These are phyloP conservation scores for Dysphania ambrosioides DNA, from an alignment of 148 eudicot species.

Conservation along the genomic window DNA sequence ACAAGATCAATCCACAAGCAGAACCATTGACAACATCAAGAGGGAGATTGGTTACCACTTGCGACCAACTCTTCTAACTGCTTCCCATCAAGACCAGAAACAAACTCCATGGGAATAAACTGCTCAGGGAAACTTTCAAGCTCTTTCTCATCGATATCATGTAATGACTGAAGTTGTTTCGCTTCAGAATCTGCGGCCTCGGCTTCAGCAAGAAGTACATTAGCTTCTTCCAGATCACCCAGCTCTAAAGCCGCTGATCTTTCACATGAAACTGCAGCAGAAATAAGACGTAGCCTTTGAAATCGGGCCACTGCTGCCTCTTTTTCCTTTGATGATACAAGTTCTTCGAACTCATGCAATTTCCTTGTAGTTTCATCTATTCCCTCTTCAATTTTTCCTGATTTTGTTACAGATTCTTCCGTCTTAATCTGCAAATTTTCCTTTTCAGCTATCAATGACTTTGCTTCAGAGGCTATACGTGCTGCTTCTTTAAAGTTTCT, in stretches of 20 bases:
- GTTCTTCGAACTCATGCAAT: conserved; percentile 49
- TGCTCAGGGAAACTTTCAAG: conserved; percentile 32
- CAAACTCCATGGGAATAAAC: conserved; percentile 45
- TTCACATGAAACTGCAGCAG: conserved; percentile 51
- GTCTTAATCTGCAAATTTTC: conserved; percentile 42
- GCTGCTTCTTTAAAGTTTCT: conserved; percentile 86
- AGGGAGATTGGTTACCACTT: conserved; percentile 6
- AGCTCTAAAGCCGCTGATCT: conserved; percentile 59
- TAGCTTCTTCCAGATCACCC: conserved; percentile 67
- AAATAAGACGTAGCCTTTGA: conserved; percentile 51
- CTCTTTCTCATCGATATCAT: conserved; percentile 40
- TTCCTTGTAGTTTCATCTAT: conserved; percentile 39
- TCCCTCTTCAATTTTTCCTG: conserved; percentile 46
- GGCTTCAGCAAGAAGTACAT: conserved; percentile 62
- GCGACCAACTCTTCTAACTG: conserved; percentile 44
- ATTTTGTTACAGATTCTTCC: conserved; percentile 32
- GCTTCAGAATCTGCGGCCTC: conserved; percentile 61
- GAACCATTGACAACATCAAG: conserved; percentile 1
- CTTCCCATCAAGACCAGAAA: conserved; percentile 46
- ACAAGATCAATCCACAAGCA: conserved; percentile 8
- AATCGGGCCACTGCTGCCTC: conserved; percentile 53
- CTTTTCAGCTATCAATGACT: conserved; percentile 53
- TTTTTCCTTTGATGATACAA: conserved; percentile 49
- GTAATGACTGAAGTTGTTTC: conserved; percentile 43
- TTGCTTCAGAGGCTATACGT: conserved; percentile 65